Evolutionary conservation across 176 grass and related monocot genomes (phyloP).

Genomic region (Oryza meridionalis): DNA sequence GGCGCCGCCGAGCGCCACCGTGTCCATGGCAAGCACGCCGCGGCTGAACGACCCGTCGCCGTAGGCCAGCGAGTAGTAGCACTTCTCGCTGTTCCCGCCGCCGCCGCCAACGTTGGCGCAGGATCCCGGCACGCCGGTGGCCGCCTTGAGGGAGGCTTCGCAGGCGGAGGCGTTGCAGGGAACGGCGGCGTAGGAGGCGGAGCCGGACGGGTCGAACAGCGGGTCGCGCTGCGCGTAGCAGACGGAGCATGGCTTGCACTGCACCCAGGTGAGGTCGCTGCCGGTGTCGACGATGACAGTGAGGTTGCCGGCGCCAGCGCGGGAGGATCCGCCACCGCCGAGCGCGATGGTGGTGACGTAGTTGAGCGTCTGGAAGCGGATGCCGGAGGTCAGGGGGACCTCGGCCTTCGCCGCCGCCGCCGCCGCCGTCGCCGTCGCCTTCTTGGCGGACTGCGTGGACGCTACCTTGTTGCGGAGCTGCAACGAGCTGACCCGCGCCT

Average conservation of each 20-base stretch:
- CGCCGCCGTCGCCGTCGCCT: not conserved
- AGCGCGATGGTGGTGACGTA: conserved; percentile 75
- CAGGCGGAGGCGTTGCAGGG: conserved; percentile 82
- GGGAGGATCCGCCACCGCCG: conserved; percentile 37
- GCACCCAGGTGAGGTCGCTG: conserved; percentile 97
- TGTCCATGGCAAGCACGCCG: conserved; percentile 80
- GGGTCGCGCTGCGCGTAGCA: conserved; percentile 85
- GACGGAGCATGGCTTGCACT: conserved; percentile 78
- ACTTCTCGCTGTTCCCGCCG: conserved; percentile 26
- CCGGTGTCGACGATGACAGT: conserved; percentile 95
- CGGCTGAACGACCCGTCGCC: conserved; percentile 91
- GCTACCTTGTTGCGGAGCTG: conserved; percentile 42
- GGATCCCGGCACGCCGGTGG: conserved; percentile 66
- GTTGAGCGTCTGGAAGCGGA: conserved; percentile 86
- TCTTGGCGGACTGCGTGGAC: conserved; percentile 7
- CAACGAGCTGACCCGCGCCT: conserved; percentile 56
- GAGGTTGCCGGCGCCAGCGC: conserved; percentile 37
- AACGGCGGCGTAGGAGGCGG: conserved; percentile 66
- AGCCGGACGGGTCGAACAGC: conserved; percentile 74
- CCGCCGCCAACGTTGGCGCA: conserved; percentile 31
- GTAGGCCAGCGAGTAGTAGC: conserved; percentile 77
- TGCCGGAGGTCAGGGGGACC: conserved; percentile 73
- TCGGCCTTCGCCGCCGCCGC: conserved; percentile 25
- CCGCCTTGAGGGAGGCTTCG: conserved; percentile 59
- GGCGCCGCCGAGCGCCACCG: conserved; percentile 54